Base-by-base conservation (phyloP, 2,329 filamentous ascomycete genomes). In the Gnomoniopsis smithogilvyi region DNA sequence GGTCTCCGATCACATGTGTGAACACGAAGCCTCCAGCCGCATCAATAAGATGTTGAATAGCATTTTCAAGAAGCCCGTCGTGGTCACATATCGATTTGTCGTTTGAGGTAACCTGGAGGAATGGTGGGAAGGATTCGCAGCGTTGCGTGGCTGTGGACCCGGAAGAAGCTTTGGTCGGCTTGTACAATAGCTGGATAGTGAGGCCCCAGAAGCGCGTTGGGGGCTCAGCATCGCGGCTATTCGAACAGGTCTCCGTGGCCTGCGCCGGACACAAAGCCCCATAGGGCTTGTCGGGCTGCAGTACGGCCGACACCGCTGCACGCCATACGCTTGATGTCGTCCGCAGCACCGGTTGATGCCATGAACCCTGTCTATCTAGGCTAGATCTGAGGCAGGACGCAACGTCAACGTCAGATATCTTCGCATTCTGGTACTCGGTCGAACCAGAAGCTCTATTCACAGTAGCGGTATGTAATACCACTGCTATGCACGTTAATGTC, bases 211-310 rank as follows among this genome's bases (percentile, higher is more conserved):
- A 62, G 60, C 57, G 60, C 52, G 52, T 56, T 56, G 48, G 53
- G 17, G 60, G 60, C 57, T 48, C 54, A 57, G 50, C 41, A 50
- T 46, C 46, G 60, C 60, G 54, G 57, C 57, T 62, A 60, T 54
- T 51, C 46, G 46, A 54, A 36, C 54, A 53, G 51, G 51, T 21
- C 56, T 47, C 48, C n/a, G 52, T 54, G 41, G 49, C 47, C 51
- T 51, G 56, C 52, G 38, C 51, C 52, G 51, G 53, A 46, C 41
- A 38, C 41, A 38, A 33, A 52, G 57, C 50, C 50, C 54, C 47
- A 30, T 54, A 57, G 53, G 57, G 57, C 56, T 58, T 47, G 15
- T 21, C 10, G 22, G 30, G 6, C 24, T 34, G 36, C 50, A 51
- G 22, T 36, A 53, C 57, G 46, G 56, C 41, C 60, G 54, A 43